phyloP scores from a whole-genome alignment of 164 flowering plant genomes.

The Aristolochia contorta region DNA sequence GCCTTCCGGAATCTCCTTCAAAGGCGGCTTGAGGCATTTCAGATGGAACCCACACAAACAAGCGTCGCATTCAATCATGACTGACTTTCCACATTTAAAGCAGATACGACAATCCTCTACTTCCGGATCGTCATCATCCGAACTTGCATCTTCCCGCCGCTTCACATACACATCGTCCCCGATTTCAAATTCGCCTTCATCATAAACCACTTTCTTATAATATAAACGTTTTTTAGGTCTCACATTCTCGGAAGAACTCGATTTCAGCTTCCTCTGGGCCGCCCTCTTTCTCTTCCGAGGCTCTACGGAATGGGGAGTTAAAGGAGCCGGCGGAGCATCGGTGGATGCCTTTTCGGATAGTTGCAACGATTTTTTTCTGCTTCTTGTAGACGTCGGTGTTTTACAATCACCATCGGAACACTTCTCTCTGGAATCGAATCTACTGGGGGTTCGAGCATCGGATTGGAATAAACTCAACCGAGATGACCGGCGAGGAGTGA shows the following conservation, averaged over 20 bases:
- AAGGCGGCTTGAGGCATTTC: slow-evolving; percentile 76
- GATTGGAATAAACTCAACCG: neutral
- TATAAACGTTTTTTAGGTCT: slow-evolving; percentile 31
- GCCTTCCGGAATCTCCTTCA: slow-evolving; percentile 84
- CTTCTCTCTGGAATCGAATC: too few relatives aligned
- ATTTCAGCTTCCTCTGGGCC: neutral
- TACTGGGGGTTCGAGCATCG: neutral
- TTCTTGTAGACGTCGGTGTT: slow-evolving; percentile 8
- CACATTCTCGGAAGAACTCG: neutral
- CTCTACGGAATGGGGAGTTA: slow-evolving; percentile 9
- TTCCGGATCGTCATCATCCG: slow-evolving; percentile 73
- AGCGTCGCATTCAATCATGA: slow-evolving; percentile 92
- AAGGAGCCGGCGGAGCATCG: slow-evolving; percentile 7
- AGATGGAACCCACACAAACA: slow-evolving; percentile 90
- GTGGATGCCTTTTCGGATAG: neutral
- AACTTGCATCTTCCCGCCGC: slow-evolving; percentile 69
- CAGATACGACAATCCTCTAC: slow-evolving; percentile 81
- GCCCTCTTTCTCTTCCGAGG: slow-evolving; percentile 10
- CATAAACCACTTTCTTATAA: slow-evolving; percentile 67
- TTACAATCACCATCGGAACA: neutral
- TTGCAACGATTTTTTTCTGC: slow-evolving; percentile 1
- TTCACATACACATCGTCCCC: slow-evolving; percentile 94
- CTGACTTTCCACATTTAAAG: slow-evolving; percentile 44
- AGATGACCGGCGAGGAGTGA: slow-evolving; percentile 13
- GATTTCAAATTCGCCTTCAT: slow-evolving; percentile 60